Evolutionary conservation across 805 yeast genomes (phyloP).

Genomic region (Zygosaccharomyces siamensis): DNA sequence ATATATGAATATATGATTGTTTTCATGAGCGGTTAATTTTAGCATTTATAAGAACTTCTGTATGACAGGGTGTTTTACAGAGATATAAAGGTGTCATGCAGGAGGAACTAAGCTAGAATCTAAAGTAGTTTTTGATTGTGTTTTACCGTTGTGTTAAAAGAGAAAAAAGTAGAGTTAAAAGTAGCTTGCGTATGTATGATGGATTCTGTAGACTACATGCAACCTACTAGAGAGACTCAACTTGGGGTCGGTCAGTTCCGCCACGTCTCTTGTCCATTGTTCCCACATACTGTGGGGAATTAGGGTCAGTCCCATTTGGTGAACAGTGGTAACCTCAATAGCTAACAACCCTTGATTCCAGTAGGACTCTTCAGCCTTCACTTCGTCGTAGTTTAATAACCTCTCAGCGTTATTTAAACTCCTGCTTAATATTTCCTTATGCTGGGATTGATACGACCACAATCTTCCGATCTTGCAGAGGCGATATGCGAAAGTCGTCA

Average conservation of each 20-base stretch:
- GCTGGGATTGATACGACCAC: conserved; percentile 26
- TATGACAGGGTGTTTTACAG: too few relatives aligned
- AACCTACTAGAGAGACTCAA: conserved; percentile 39
- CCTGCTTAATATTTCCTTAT: conserved; percentile 28
- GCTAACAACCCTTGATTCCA: conserved; percentile 55
- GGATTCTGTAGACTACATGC: conserved; percentile 50
- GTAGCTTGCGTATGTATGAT: conserved; percentile 52
- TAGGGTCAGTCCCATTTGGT: conserved; percentile 43
- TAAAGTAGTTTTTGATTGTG: too few relatives aligned
- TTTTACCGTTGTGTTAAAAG: too few relatives aligned
- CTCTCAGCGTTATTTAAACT: conserved; percentile 57
- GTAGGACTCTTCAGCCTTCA: conserved; percentile 28
- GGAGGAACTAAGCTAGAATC: too few relatives aligned
- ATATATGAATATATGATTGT: too few relatives aligned
- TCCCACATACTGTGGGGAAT: conserved; percentile 46
- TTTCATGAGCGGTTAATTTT: too few relatives aligned
- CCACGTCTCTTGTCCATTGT: conserved; percentile 62
- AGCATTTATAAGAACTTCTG: too few relatives aligned
- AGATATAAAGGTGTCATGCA: too few relatives aligned
- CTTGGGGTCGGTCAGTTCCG: conserved; percentile 47
- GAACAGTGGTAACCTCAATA: conserved; percentile 60
- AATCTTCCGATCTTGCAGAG: conserved; percentile 23
- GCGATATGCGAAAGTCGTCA: conserved; percentile 34
- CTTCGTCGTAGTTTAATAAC: conserved; percentile 38
- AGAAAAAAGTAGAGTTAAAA: conserved; percentile 3